Base-by-base conservation (phyloP, 208 protist genomes). In the Naegleria fowleri region DNA sequence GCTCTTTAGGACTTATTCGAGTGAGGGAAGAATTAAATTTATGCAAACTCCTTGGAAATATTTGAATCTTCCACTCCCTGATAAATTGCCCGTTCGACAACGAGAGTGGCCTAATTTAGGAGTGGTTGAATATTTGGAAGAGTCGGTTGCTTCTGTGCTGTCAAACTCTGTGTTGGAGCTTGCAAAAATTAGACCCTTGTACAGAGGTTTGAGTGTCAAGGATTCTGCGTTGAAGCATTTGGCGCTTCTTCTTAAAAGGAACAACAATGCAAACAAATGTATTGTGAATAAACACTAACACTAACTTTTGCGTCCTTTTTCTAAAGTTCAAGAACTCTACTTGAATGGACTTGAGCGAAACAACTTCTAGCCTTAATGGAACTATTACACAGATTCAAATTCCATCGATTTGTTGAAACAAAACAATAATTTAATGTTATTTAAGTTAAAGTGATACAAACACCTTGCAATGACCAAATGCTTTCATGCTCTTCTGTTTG, bases 381-480 rank as follows among this genome's bases (percentile, higher is more conserved):
- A n/a, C n/a, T n/a, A n/a, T n/a, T n/a, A n/a, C n/a, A n/a, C n/a
- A n/a, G n/a, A n/a, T n/a, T n/a, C n/a, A n/a, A n/a, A n/a, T n/a
- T n/a, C n/a, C n/a, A n/a, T n/a, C n/a, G n/a, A n/a, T n/a, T n/a
- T n/a, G n/a, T 48, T 48, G 43, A 48, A 48, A 1, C 1, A 7
- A 48, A 29, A 67, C 6, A 29, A 67, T 22, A 0, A 67, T 29
- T 67, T 67, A 67, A 67, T 67, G 55, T 22, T 67, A 79, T 79
- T 36, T 79, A 79, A 36, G 67, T 79, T 25, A 79, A 36, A 36
- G 67, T 79, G 9, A 79, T 33, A 36, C 25, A 25, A 5, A 98
- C 97, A 38, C 97, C 98, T 93, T 99, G 97, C 40, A 99, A 90
- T 41, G 98, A 96, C 98, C 98, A 99, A 86, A 98, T 92, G 29